A percentile compares a stretch with the other conserved stretches of the same genome.
phyloP scores from a whole-genome alignment of 1,139 yeast genomes.

The Debaryomycetaceae sp. region DNA sequence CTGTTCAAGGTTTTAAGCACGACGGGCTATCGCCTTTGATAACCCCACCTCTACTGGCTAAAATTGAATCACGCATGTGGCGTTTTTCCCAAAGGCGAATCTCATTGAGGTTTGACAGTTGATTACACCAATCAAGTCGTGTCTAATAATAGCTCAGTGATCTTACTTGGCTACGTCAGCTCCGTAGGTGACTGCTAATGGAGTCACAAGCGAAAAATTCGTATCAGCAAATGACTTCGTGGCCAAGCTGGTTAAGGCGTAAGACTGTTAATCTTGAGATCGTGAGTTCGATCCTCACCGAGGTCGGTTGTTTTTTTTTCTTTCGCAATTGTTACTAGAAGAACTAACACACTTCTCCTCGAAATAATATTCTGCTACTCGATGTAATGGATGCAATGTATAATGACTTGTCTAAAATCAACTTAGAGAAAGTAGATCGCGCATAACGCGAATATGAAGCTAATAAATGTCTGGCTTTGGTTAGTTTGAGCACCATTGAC shows the following conservation, averaged over 20 bases:
- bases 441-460: slow-evolving; percentile 6
- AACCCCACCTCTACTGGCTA: no score
- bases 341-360: background rate
- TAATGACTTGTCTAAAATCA: slow-evolving; percentile 1
- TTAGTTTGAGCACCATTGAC: slow-evolving; percentile 3
- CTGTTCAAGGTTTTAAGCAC: no score
- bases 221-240: slow-evolving; percentile 23
- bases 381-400: background rate
- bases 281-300: slow-evolving; percentile 41
- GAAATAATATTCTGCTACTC: background rate
- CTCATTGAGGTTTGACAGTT: no score
- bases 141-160: no score
- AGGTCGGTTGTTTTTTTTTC: slow-evolving; percentile 20
- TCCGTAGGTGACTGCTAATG: no score
- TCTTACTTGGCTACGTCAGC: no score
- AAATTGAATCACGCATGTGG: no score
- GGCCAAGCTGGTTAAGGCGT: slow-evolving; percentile 44
- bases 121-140: no score
- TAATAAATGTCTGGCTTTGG: slow-evolving; percentile 1
- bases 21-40: no score
- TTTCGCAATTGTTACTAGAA: background rate
- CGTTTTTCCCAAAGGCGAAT: no score
- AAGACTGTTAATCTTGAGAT: slow-evolving; percentile 40
- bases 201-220: background rate
- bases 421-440: slow-evolving; percentile 6